Base-by-base conservation (phyloP, 768 basidiomycete species). In the Cubamyces sp. region DNA sequence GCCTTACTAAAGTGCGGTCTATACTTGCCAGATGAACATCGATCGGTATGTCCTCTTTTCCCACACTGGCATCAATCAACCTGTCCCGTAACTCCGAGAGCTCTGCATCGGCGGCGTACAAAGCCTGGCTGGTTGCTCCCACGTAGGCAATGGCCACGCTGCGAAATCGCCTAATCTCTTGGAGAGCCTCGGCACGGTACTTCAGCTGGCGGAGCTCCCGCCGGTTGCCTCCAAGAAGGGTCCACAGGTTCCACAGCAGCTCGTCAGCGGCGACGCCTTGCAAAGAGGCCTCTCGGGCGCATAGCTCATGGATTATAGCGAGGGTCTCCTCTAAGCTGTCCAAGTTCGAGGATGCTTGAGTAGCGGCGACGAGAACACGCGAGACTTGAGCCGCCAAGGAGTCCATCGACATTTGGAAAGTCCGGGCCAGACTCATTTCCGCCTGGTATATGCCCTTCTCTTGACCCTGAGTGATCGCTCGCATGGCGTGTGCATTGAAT, bases 11-110 rank as follows among this genome's bases (percentile, higher is more conserved):
- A n/a, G 90, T 89, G 37, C 67, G 77, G 68, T 76, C 76, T 65
- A 92, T 90, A 57, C 85, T 89, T 73, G 83, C 82, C 71, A 92
- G 84, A 66, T 92, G 89, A 14, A 92, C 89, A 58, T 87, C 85
- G 4, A 88, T 76, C 3, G 90, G 87, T 14, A 91, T 76, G 46
- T 74, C 76, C 16, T 81, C 73, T 3, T 81, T 84, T 6, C 81
- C 70, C 2, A 90, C 72, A 53, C 84, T 84, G 0, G 90, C 88
- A 30, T 83, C 81, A 5, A 87, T 81, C 1, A 90, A 86, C 18
- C 87, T 78, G 68, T 90, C 87, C 62, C 89, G 79, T 60, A 92
- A 74, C 46, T 89, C 88, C 68, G 89, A 87, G 78, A 92, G 84
- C 64, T 92, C 89, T 23, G 82, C 86, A 62, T 82, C 83, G 83